These are phyloP conservation scores for Pouteria glomerata DNA, from an alignment of 148 eudicot species.

Conservation along the genomic window DNA sequence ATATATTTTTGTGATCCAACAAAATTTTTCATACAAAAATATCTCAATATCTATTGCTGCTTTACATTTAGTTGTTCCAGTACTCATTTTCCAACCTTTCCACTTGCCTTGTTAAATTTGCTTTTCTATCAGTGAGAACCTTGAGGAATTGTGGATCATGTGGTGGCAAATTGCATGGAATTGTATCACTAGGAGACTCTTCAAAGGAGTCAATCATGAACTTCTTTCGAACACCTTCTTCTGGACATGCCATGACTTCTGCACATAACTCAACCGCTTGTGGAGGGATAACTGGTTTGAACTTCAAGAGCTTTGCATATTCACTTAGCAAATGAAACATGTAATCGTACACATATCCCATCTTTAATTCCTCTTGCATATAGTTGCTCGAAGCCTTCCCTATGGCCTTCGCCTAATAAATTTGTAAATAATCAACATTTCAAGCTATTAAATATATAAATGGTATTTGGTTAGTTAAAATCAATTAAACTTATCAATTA, in stretches of 20 bases:
- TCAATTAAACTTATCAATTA: no score
- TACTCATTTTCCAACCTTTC: conserved; percentile 1
- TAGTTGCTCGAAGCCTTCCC: conserved; percentile 5
- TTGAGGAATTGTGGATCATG: not conserved
- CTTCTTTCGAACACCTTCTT: not conserved
- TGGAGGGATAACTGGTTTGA: conserved; percentile 5
- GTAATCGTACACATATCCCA: conserved; percentile 9
- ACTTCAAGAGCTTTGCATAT: no score
- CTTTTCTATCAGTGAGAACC: not conserved
- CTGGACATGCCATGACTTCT: conserved; percentile 8
- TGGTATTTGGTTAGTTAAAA: no score
- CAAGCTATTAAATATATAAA: no score
- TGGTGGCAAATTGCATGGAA: conserved; percentile 7
- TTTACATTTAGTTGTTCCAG: no score
- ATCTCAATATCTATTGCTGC: no score
- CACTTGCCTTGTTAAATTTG: not conserved
- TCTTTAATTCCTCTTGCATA: conserved; percentile 1
- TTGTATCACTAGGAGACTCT: not conserved
- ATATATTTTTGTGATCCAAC: no score
- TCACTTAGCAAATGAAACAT: no score
- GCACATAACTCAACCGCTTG: conserved; percentile 7
- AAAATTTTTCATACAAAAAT: no score
- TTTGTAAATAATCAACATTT: no score
- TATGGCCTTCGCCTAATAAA: conserved; percentile 4
- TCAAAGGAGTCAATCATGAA: conserved; percentile 11